phyloP scores from a whole-genome alignment of 2,329 filamentous ascomycete species.

The Talaromyces piceae region DNA sequence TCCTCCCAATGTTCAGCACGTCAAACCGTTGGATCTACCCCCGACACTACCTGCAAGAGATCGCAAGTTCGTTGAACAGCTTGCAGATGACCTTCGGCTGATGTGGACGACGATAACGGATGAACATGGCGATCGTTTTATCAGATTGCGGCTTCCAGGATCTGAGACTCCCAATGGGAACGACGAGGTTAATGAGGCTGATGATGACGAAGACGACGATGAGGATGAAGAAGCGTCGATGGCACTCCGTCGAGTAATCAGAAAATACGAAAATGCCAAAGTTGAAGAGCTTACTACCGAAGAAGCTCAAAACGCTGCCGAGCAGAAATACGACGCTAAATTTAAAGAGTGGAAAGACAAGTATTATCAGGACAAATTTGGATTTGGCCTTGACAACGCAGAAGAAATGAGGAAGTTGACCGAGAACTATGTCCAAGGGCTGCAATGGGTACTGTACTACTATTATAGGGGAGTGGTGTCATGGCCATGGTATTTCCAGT shows the following conservation, averaged over 20 bases:
- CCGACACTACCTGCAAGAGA: conserved; percentile 69
- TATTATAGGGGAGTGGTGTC: conserved; percentile 96
- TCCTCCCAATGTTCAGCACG: conserved; percentile 41
- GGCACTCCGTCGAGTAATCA: conserved; percentile 77
- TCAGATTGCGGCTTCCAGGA: conserved; percentile 55
- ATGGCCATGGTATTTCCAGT: conserved; percentile 97
- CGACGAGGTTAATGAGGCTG: conserved; percentile 34
- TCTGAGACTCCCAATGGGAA: conserved; percentile 34
- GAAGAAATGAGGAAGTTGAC: conserved; percentile 73
- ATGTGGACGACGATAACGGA: conserved; percentile 59
- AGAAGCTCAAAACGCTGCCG: conserved; percentile 69
- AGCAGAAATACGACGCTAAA: conserved; percentile 81
- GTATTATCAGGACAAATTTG: conserved; percentile 87
- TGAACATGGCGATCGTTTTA: conserved; percentile 58
- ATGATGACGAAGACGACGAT: conserved; percentile 59
- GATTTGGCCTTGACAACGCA: conserved; percentile 75
- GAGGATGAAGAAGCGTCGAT: conserved; percentile 78
- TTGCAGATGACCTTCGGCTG: conserved; percentile 63
- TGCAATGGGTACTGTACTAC: conserved; percentile 98
- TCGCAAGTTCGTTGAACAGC: conserved; percentile 84
- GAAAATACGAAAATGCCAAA: conserved; percentile 83
- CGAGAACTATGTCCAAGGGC: conserved; percentile 93
- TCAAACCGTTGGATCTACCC: conserved; percentile 63
- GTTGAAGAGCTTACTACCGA: conserved; percentile 72
- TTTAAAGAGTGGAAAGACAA: conserved; percentile 90